Evolutionary conservation across 148 eudicot genomes (phyloP).

Genomic region (Hydrangea macrophylla): DNA sequence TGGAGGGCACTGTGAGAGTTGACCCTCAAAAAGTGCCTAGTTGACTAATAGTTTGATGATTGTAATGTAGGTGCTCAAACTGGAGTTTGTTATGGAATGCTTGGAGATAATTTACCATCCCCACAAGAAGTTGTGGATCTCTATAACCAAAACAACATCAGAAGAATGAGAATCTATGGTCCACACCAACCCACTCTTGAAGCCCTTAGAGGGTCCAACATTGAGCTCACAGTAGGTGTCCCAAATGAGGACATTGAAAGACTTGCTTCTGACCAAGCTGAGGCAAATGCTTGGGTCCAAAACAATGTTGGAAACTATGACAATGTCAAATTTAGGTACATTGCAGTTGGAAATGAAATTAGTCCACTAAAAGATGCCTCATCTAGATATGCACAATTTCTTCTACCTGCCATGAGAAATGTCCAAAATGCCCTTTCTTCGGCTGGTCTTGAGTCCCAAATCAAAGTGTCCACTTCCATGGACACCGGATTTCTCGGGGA

Average conservation of each 20-base stretch:
- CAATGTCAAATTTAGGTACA: constrained; percentile 41
- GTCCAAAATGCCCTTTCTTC: too few relatives aligned
- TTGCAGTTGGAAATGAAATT: constrained; percentile 46
- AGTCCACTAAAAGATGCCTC: background rate
- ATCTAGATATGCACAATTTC: background rate
- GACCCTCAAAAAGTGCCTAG: too few relatives aligned
- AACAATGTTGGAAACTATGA: constrained; percentile 26
- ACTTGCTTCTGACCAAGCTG: constrained; percentile 22
- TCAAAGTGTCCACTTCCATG: too few relatives aligned
- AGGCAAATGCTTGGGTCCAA: constrained; percentile 36
- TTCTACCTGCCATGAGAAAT: background rate
- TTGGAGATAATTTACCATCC: constrained; percentile 29
- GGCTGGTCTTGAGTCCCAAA: too few relatives aligned
- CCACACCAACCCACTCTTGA: constrained; percentile 26
- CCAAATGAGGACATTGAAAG: constrained; percentile 26
- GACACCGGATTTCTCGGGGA: too few relatives aligned
- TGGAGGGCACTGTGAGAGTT: too few relatives aligned
- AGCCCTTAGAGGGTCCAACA: constrained; percentile 42
- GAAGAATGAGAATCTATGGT: constrained; percentile 24
- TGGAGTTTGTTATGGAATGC: constrained; percentile 32
- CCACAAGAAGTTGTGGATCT: constrained; percentile 29
- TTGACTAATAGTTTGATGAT: too few relatives aligned
- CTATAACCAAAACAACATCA: constrained; percentile 22
- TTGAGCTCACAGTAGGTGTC: constrained; percentile 38
- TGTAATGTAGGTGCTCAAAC: constrained; percentile 30